A percentile compares a stretch with the other conserved stretches of the same genome.
Conservation (phyloP, 805 yeast species). For the Cyberlindnera petersonii region DNA sequence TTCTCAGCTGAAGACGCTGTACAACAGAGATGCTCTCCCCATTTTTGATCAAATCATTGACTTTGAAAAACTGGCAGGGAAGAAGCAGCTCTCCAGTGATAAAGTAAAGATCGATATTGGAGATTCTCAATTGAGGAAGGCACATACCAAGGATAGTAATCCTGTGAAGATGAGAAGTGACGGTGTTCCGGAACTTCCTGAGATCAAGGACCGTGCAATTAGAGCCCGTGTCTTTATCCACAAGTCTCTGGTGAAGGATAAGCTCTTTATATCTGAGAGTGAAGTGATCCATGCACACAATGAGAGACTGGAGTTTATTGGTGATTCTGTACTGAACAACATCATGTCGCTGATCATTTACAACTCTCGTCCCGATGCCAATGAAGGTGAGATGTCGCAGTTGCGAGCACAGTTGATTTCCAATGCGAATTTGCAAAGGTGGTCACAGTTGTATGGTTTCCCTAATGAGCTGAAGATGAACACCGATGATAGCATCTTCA, state of each 20-base stretch:
- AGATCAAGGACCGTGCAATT: conserved; percentile 54
- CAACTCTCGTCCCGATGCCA: conserved; percentile 58
- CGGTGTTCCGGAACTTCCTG: conserved; percentile 67
- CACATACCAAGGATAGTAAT: conserved; percentile 24
- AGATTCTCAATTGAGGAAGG: not conserved
- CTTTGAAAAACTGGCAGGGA: conserved; percentile 29
- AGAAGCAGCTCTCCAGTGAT: not conserved
- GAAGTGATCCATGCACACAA: conserved; percentile 66
- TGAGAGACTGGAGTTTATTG: conserved; percentile 86
- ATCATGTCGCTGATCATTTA: conserved; percentile 68
- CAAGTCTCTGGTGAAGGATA: conserved; percentile 63
- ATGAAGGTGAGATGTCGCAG: conserved; percentile 78
- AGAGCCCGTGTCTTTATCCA: conserved; percentile 76
- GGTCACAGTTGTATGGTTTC: conserved; percentile 67
- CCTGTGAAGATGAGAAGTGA: not conserved
- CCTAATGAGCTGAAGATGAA: conserved; percentile 51
- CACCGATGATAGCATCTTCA: conserved; percentile 42
- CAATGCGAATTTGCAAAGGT: conserved; percentile 65
- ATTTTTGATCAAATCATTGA: conserved; percentile 53
- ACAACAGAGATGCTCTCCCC: conserved; percentile 44
- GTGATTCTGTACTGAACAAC: conserved; percentile 79
- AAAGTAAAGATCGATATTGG: conserved; percentile 11
- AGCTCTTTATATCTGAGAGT: conserved; percentile 48
- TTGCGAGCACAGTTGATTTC: conserved; percentile 68
- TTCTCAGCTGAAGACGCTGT: conserved; percentile 51